phyloP scores from a whole-genome alignment of 805 yeast species.

The Zygosaccharomyces bisporus region DNA sequence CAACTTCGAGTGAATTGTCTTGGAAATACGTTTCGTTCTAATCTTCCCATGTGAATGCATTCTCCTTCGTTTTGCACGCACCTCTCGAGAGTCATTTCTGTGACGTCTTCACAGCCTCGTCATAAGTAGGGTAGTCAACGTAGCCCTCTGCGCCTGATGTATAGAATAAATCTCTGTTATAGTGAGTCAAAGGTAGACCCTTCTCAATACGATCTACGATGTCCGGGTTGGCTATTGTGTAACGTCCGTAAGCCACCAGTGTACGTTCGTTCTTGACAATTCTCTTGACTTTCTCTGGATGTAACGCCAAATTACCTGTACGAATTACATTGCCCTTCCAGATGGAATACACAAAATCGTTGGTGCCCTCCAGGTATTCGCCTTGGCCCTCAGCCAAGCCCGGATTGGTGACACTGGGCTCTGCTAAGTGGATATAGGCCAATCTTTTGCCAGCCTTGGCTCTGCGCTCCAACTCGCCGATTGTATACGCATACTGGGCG shows the following conservation, averaged over 20 bases:
- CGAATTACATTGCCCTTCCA: conserved; percentile 46
- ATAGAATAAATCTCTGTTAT: conserved; percentile 50
- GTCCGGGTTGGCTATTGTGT: conserved; percentile 54
- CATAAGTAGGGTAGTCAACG: conserved; percentile 41
- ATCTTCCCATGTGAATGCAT: too few relatives aligned
- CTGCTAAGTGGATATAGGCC: conserved; percentile 43
- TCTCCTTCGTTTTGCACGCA: too few relatives aligned
- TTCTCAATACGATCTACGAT: conserved; percentile 43
- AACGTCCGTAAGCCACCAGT: conserved; percentile 44
- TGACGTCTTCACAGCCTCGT: conserved; percentile 22
- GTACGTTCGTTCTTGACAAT: conserved; percentile 42
- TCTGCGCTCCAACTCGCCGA: conserved; percentile 40
- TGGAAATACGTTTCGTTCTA: too few relatives aligned
- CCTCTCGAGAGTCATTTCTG: too few relatives aligned
- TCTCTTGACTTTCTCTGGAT: conserved; percentile 27
- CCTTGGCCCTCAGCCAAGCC: conserved; percentile 28
- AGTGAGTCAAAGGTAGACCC: conserved; percentile 40
- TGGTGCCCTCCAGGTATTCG: conserved; percentile 30
- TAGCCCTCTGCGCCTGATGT: conserved; percentile 39
- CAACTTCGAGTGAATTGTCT: too few relatives aligned
- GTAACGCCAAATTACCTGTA: conserved; percentile 37
- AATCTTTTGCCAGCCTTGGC: conserved; percentile 36
- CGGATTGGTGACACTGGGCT: conserved; percentile 40
- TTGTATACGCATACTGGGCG: conserved; percentile 41
- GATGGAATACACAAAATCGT: conserved; percentile 39